Percentiles rank a stretch among this genome's conserved stretches.
Conservation (phyloP, 1,284 basidiomycete species). For the Trichosporon faecale region DNA sequence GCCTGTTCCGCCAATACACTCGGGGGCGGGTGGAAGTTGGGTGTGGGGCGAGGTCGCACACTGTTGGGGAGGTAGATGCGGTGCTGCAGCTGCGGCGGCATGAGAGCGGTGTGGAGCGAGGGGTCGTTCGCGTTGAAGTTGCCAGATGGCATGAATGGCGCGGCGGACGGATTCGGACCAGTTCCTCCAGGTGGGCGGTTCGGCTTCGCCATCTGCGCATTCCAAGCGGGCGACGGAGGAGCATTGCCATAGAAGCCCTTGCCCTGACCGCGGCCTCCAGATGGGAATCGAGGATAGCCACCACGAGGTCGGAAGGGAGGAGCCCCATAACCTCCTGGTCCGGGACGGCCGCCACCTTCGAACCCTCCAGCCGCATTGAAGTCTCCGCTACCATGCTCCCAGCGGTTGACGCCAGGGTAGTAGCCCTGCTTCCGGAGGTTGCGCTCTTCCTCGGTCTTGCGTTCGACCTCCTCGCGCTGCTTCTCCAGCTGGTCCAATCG, state of each 20-base stretch:
- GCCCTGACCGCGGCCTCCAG: conserved; percentile 28
- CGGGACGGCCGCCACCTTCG: background rate
- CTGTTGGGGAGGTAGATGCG: conserved; percentile 48
- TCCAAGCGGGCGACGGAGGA: conserved; percentile 16
- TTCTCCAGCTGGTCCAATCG: conserved; percentile 44
- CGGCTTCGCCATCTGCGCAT: conserved; percentile 9
- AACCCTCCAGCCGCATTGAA: conserved; percentile 14
- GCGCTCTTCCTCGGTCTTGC: conserved; percentile 39
- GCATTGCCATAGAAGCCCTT: conserved; percentile 15
- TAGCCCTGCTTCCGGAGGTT: conserved; percentile 25
- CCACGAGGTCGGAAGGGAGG: conserved; percentile 37
- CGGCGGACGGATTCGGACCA: conserved; percentile 41
- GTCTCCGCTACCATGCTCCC: background rate
- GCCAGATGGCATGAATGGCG: conserved; percentile 40
- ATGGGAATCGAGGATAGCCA: conserved; percentile 39
- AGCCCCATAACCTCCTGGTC: conserved; percentile 18
- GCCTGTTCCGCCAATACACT: conserved; percentile 38
- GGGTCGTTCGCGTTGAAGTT: conserved; percentile 16
- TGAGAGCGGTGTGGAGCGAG: conserved; percentile 46
- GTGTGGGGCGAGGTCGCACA: conserved; percentile 42
- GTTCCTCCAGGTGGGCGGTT: background rate
- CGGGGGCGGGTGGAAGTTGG: conserved; percentile 46
- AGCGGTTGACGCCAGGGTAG: conserved; percentile 16
- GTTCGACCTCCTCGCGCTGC: conserved; percentile 40
- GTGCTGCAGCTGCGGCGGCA: conserved; percentile 51